Base-by-base conservation (phyloP, 164 flowering plant species). In the Litsea cubeba region DNA sequence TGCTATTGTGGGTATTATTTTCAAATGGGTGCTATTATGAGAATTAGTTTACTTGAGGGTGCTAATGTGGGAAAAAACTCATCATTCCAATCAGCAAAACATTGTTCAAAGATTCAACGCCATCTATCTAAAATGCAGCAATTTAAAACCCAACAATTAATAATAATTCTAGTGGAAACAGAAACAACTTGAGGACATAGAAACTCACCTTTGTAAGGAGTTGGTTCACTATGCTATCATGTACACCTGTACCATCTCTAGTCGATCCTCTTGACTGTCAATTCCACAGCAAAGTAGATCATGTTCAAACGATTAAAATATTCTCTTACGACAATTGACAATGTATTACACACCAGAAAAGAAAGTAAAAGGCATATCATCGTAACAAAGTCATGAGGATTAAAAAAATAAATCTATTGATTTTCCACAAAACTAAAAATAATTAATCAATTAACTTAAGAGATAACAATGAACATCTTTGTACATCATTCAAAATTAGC, bases 81-180 rank as follows among this genome's bases (percentile, higher is more conserved):
- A n/a, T n/a, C n/a, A n/a, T n/a, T n/a, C n/a, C n/a, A n/a, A n/a
- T n/a, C n/a, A n/a, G n/a, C n/a, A n/a, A 35, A 95, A 95, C 99
- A 85, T 95, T 95, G 75, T 95, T 95, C 76, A 95, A 78, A 12
- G 99, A 82, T 82, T 95, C 99, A 78, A 95, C 99, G 70, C 98
- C 96, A 85, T 95, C 99, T 77, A 95, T 95, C 97, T 94, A 85
- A 35, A 80, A 72, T 78, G 71, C 22, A 79, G 79, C n/a, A 60
- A 68, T 65, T 69, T 50, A 17, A 54, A 54, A 54, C n/a, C 5
- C 60, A 17, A 4, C 20, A 18, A 17, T 54, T 54, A 3, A 54
- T 14, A 54, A 54, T 3, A 54, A 12, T 54, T 14, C 60, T 54
- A 0, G 5, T 17, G n/a, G 5, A 12, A 54, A 54, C 2, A 54